Evolutionary conservation across 2,329 filamentous ascomycete genomes (phyloP), one percentile per base, ranked within the genome.

Genomic region (Botrytis porri): DNA sequence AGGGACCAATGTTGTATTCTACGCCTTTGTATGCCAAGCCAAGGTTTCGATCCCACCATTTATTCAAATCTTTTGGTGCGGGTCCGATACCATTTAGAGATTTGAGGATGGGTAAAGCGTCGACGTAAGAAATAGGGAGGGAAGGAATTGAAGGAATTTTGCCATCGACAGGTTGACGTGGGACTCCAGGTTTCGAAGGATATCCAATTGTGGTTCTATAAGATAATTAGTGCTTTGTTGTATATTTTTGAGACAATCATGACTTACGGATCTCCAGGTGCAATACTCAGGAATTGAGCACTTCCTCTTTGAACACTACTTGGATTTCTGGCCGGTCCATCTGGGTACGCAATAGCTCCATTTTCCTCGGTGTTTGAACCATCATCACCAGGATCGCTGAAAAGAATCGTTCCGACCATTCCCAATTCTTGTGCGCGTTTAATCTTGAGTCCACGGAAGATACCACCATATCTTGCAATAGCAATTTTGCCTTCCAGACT

Each of bases 301-400:
- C 94, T 97, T 75, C 95, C 95, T 77, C 95, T 87, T 83, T 98
- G 95, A 18, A 98, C 94, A 77, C 92, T 93, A 82, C 91, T 95
- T 4, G 94, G 93, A 77, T 98, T 90, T 73, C 95, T 88, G 0
- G 94, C 95, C 22, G 95, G 94, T 0, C 96, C 95, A 22, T 94
- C 85, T 0, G 95, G 95, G 80, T 98, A 98, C 0, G 89, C 81
- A 69, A 90, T 87, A 79, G 92, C 88, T 0, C 95, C 95, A 77
- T 97, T 94, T 80, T 89, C 89, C 75, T 95, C 93, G 0, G 93
- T 97, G 22, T 93, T 86, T 12, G 91, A 86, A 29, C 93, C 93
- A 82, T 98, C 95, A 79, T 97, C 93, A 61, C 95, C 94, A 1
- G 95, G 95, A 81, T 98, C 95, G 62, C 87, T 91, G 83, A 95